These are phyloP conservation scores for Spiraea crenata DNA, from an alignment of 331 rosid species.

Conservation along the genomic window DNA sequence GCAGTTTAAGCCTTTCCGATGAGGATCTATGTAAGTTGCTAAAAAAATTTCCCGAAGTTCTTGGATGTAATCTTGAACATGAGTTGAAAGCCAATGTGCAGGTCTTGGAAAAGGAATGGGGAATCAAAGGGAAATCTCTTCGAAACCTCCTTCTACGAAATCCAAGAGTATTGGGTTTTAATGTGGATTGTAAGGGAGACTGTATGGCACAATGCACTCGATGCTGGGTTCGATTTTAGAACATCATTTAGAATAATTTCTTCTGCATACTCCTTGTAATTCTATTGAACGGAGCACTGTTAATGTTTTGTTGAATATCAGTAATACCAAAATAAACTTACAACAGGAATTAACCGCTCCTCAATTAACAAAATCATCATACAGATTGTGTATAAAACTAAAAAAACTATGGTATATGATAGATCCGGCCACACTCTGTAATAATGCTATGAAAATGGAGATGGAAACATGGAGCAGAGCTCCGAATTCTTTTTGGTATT, in stretches of 20 bases:
- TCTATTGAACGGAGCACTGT: not conserved
- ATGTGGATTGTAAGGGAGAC: conserved; percentile 87
- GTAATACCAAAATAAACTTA: no score
- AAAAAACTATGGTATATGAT: no score
- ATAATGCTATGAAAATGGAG: no score
- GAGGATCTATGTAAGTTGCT: conserved; percentile 77
- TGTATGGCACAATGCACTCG: conserved; percentile 93
- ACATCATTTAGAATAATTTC: not conserved
- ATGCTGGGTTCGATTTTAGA: conserved; percentile 93
- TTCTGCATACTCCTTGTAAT: not conserved
- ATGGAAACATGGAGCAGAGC: no score
- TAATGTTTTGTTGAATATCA: no score
- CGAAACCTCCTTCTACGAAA: conserved; percentile 80
- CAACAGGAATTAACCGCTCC: no score
- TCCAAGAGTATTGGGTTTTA: conserved; percentile 83
- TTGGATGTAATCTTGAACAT: conserved; percentile 73
- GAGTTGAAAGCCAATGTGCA: conserved; percentile 68
- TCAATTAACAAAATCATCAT: no score
- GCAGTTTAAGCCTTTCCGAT: conserved; percentile 69
- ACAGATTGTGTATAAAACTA: no score
- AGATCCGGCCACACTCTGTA: no score
- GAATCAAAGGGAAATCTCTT: conserved; percentile 67
- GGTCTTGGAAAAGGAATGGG: conserved; percentile 73
- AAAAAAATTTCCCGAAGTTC: conserved; percentile 86
- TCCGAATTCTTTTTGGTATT: no score